These are phyloP conservation scores for Kwoniella shandongensis DNA, from an alignment of 768 basidiomycete species.

Conservation along the genomic window DNA sequence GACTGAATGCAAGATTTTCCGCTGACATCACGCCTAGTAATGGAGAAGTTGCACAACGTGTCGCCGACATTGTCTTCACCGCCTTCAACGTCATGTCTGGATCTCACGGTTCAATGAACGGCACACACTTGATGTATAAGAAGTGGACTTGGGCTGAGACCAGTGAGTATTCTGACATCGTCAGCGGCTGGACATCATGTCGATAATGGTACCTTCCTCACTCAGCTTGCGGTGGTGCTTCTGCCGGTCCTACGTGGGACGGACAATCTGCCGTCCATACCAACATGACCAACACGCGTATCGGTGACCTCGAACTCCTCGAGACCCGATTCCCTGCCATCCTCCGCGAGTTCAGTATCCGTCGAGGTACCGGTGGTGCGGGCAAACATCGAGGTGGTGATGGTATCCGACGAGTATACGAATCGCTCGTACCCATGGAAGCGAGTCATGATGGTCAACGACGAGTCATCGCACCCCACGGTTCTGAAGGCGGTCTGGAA, in stretches of 20 bases:
- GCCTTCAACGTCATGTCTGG: slow-evolving; percentile 64
- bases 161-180: slow-evolving; percentile 66
- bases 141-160: slow-evolving; percentile 84
- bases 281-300: slow-evolving; percentile 31
- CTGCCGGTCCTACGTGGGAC: slow-evolving; percentile 46
- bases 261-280: slow-evolving; percentile 37
- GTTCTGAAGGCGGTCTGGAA: slow-evolving; percentile 56
- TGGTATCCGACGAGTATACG: slow-evolving; percentile 40
- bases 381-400: slow-evolving; percentile 42
- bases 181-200: not conserved
- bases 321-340: slow-evolving; percentile 41
- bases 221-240: slow-evolving; percentile 57
- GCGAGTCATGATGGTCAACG: slow-evolving; percentile 37
- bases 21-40: slow-evolving; percentile 11
- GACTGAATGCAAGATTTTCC: slow-evolving; percentile 1
- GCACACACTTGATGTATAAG: slow-evolving; percentile 55
- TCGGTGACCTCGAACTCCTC: slow-evolving; percentile 43
- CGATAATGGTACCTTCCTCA: slow-evolving; percentile 59
- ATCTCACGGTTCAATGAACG: slow-evolving; percentile 30
- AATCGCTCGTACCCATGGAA: slow-evolving; percentile 36
- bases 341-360: slow-evolving; percentile 39
- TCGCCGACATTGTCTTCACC: slow-evolving; percentile 89
- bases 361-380: slow-evolving; percentile 36
- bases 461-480: slow-evolving; percentile 42
- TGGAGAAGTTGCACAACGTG: slow-evolving; percentile 71